These are phyloP conservation scores for Syncephalastrum monosporum DNA, from an alignment of 371 early-diverging fungal species.

Conservation along the genomic window DNA sequence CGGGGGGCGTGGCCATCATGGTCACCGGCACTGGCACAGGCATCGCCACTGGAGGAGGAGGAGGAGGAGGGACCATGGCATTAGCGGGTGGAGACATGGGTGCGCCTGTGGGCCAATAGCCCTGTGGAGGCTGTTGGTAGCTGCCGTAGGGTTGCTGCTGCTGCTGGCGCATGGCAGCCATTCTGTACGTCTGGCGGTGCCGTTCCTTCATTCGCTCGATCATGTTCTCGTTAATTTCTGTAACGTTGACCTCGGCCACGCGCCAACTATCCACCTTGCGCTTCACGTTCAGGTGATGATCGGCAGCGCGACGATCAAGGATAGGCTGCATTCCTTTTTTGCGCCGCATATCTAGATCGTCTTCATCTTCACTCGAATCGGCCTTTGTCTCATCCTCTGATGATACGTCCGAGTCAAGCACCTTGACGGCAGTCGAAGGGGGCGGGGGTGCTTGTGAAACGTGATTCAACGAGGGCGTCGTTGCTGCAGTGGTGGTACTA, in stretches of 20 bases:
- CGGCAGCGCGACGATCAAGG: constrained; percentile 38
- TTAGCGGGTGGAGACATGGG: constrained; percentile 1
- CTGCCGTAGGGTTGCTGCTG: constrained; percentile 21
- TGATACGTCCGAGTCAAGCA: constrained; percentile 29
- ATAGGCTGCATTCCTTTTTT: constrained; percentile 35
- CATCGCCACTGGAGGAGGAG: not conserved
- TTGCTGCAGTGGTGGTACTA: not conserved
- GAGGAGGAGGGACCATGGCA: constrained; percentile 1
- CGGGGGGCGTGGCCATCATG: too few relatives aligned
- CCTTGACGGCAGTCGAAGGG: constrained; percentile 21
- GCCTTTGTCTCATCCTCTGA: too few relatives aligned
- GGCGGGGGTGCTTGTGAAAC: not conserved
- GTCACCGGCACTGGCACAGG: not conserved
- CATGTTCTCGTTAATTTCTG: constrained; percentile 33
- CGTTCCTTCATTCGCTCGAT: constrained; percentile 46
- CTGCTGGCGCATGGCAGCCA: constrained; percentile 39
- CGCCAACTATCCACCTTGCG: constrained; percentile 44
- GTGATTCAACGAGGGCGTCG: constrained; percentile 6
- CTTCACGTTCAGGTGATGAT: constrained; percentile 33
- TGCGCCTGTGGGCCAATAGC: too few relatives aligned
- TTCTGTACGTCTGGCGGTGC: constrained; percentile 37
- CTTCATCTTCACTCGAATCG: too few relatives aligned
- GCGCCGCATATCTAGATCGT: too few relatives aligned
- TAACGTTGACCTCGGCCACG: constrained; percentile 27
- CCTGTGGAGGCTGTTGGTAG: too few relatives aligned